Evolutionary conservation across 2,329 filamentous ascomycete genomes (phyloP).

Genomic region (Xylariomycetidae sp.): DNA sequence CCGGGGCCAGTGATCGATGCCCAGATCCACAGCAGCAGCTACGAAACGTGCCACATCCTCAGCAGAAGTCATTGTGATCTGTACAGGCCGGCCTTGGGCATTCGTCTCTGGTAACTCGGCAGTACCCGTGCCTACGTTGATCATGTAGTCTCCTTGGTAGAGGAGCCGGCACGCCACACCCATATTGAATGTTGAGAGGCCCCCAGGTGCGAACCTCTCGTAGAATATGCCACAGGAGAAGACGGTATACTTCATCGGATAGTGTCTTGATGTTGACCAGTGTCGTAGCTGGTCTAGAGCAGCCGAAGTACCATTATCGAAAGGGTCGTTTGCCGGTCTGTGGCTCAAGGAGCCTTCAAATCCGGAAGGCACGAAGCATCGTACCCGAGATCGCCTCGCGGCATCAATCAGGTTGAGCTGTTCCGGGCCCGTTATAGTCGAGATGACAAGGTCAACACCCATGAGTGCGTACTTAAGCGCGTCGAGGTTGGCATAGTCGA

Average conservation of each 20-base stretch:
- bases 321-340: constrained; percentile 48
- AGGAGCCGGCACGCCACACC: constrained; percentile 48
- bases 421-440: constrained; percentile 59
- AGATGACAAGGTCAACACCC: constrained; percentile 69
- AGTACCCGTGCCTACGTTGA: constrained; percentile 51
- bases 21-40: constrained; percentile 61
- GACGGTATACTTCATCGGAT: constrained; percentile 59
- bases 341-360: constrained; percentile 61
- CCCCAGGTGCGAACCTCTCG: constrained; percentile 65
- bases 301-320: constrained; percentile 55
- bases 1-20: constrained; percentile 54
- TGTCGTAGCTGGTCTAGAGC: constrained; percentile 44
- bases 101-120: constrained; percentile 57
- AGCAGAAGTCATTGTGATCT: constrained; percentile 61
- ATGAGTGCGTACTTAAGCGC: constrained; percentile 60
- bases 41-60: constrained; percentile 67
- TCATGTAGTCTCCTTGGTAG: constrained; percentile 58
- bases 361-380: constrained; percentile 67
- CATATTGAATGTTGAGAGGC: constrained; percentile 54
- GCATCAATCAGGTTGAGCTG: constrained; percentile 70
- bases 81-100: constrained; percentile 41
- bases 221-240: constrained; percentile 73
- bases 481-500: constrained; percentile 58
- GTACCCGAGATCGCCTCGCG: constrained; percentile 57
- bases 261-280: constrained; percentile 38